Conservation (phyloP, 352 stramenopile species). For the Nothophytophthora sp. region DNA sequence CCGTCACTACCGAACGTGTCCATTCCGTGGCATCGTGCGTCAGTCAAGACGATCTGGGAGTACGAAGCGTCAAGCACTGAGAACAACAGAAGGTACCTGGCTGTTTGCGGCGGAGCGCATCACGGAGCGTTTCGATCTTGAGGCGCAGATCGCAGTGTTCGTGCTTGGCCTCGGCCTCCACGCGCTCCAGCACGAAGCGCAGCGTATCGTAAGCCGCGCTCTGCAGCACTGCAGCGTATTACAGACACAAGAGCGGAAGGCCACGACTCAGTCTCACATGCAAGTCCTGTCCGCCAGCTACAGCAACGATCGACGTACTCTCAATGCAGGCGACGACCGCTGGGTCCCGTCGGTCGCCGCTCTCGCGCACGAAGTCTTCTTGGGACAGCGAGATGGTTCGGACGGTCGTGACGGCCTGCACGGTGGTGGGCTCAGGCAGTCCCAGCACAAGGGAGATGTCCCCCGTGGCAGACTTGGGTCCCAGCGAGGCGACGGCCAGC, state of each 20-base stretch:
- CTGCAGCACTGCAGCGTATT: constrained; percentile 29
- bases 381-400: constrained; percentile 29
- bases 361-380: constrained; percentile 46
- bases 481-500: constrained; percentile 36
- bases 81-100: constrained; percentile 5
- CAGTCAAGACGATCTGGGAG: not conserved
- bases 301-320: constrained; percentile 23
- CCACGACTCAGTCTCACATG: not conserved
- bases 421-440: constrained; percentile 34
- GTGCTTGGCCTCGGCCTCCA: constrained; percentile 49
- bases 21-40: too few species aligned
- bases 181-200: constrained; percentile 45
- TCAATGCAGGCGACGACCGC: constrained; percentile 18
- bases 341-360: constrained; percentile 35
- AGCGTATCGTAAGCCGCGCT: constrained; percentile 55
- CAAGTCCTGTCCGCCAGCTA: not conserved
- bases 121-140: constrained; percentile 32
- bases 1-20: not conserved
- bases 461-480: constrained; percentile 32
- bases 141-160: constrained; percentile 39
- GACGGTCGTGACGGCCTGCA: constrained; percentile 37
- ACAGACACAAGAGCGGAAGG: not conserved
- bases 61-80: too few species aligned
- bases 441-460: constrained; percentile 43
- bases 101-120: constrained; percentile 24